Percentiles rank a stretch among this genome's conserved stretches.
phyloP scores from a whole-genome alignment of 495 filamentous ascomycete species.

The Aeminium ludgeri region DNA sequence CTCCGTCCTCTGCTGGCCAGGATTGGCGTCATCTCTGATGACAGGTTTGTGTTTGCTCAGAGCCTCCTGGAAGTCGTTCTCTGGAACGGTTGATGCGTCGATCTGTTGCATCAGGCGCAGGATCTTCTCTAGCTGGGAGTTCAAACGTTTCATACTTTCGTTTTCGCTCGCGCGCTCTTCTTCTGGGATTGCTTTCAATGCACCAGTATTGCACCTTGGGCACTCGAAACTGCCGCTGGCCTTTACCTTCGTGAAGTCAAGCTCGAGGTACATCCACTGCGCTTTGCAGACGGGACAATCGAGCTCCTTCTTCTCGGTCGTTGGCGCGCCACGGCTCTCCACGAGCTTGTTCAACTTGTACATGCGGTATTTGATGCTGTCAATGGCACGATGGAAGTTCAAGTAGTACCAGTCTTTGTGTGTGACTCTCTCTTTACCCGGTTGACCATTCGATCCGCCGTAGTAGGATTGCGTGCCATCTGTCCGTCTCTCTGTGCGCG shows the following conservation, averaged over 20 bases:
- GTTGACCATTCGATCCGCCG: background rate
- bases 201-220: constrained; percentile 49
- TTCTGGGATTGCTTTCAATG: constrained; percentile 47
- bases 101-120: constrained; percentile 73
- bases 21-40: constrained; percentile 4
- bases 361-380: constrained; percentile 90
- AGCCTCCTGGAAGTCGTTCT: constrained; percentile 72
- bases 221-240: constrained; percentile 57
- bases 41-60: constrained; percentile 37
- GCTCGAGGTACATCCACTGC: constrained; percentile 75
- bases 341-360: constrained; percentile 70
- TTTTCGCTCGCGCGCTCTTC: constrained; percentile 40
- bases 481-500: constrained; percentile 9
- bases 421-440: constrained; percentile 9
- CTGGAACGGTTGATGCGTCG: constrained; percentile 64
- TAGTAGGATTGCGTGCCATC: constrained; percentile 9
- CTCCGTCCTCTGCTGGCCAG: constrained; percentile 9
- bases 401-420: constrained; percentile 78
- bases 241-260: constrained; percentile 49
- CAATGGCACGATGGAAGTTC: constrained; percentile 82
- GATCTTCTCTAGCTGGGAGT: constrained; percentile 72
- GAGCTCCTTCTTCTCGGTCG: constrained; percentile 77
- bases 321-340: constrained; percentile 60
- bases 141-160: constrained; percentile 73
- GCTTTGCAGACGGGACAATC: constrained; percentile 62